phyloP scores from a whole-genome alignment of 495 filamentous ascomycete species.

The Aspergillus cristatus region DNA sequence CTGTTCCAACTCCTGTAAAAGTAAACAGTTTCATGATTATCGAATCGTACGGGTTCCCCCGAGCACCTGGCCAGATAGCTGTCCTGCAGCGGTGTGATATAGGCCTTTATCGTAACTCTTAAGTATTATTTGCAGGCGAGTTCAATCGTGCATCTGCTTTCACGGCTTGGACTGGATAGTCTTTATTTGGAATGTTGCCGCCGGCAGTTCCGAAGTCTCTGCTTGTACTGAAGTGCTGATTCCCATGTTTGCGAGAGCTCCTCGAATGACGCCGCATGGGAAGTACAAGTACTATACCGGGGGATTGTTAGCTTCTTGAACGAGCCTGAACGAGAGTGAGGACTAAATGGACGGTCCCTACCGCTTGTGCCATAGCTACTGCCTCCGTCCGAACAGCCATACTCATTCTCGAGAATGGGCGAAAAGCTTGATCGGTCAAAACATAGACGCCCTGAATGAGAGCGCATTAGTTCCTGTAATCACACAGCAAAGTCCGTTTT shows the following conservation, averaged over 20 bases:
- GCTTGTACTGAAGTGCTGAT: constrained; percentile 86
- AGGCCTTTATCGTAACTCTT: too few species aligned
- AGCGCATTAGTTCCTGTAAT: background rate
- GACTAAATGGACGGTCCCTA: constrained; percentile 39
- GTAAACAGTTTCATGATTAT: background rate
- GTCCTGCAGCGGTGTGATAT: too few species aligned
- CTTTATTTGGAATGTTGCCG: constrained; percentile 94
- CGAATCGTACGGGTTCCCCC: too few species aligned
- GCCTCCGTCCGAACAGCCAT: constrained; percentile 63
- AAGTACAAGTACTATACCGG: constrained; percentile 78
- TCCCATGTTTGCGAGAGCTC: constrained; percentile 79
- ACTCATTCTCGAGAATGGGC: constrained; percentile 80
- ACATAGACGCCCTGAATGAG: constrained; percentile 76
- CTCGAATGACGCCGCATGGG: constrained; percentile 83
- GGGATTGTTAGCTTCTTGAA: constrained; percentile 8
- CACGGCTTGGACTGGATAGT: constrained; percentile 54
- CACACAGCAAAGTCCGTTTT: background rate
- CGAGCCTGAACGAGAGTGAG: too few species aligned
- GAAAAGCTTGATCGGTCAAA: constrained; percentile 87
- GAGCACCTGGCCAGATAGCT: too few species aligned
- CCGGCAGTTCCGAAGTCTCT: constrained; percentile 75
- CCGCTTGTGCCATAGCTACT: constrained; percentile 67
- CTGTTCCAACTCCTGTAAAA: background rate
- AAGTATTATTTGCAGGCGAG: too few species aligned
- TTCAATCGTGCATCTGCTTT: too few species aligned